Evolutionary conservation across 2,329 filamentous ascomycete genomes (phyloP), one percentile per base, ranked within the genome.

Genomic region (Claviceps cyperi): DNA sequence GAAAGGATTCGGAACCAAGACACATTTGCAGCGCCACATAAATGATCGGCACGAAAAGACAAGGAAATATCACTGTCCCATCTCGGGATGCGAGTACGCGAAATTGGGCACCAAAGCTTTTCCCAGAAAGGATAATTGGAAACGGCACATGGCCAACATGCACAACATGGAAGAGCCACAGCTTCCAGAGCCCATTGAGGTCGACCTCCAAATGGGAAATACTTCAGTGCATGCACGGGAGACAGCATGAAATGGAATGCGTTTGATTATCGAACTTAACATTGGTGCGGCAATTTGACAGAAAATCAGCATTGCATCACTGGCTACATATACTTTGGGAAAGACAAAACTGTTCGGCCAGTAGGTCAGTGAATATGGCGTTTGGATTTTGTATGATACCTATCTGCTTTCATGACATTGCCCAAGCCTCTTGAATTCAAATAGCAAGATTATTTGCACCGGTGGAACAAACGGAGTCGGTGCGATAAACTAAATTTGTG

Each of bases 81-180:
- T 76, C 4, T 66, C 66, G 2, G 70, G 69, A 6, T 81, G 77
- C 56, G 68, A 73, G 5, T 80, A 77, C 58, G 79, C 75, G n/a
- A 70, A 69, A 50, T 60, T 66, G 15, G 77, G 77, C 8, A 75
- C 76, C 50, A 79, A 77, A 54, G 75, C 73, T 0, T 81, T 81
- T 55, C 76, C 77, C 1, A 66, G 77, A 49, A 81, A 80, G 58
- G 77, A 80, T 57, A 80, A 81, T 60, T 80, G 77, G 77, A 73
- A 76, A 56, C 66, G 77, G 50, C 77, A 81, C 58, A 80, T 81
- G 76, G 66, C 70, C 37, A 80, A 79, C 60, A 80, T 78, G 55
- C 77, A 81, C 56, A 62, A 69, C 37, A 61, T 71, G 52, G 69
- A 72, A 47, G 61, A 65, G 45, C 56, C 57, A 45, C 51, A 59